Evolutionary conservation across 1,284 basidiomycete species (phyloP).

Genomic region (Fomitopsis pinicola): DNA sequence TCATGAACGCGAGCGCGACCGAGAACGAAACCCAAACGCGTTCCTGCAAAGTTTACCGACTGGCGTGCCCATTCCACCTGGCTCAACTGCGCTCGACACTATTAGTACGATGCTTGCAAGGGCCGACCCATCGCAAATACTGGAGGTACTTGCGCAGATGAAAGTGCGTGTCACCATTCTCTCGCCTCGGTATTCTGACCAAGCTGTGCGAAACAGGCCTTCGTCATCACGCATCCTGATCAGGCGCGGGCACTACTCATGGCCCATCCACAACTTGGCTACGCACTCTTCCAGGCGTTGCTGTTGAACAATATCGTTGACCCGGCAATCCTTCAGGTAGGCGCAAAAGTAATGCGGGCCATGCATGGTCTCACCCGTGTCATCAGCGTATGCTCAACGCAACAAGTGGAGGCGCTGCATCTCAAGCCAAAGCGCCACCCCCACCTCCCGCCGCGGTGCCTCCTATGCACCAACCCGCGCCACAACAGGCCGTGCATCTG

Average conservation of each 20-base stretch:
- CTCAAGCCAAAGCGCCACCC: background rate
- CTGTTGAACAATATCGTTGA: conserved; percentile 95
- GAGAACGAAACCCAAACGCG: conserved; percentile 35
- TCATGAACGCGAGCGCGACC: conserved; percentile 26
- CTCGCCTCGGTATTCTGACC: conserved; percentile 5
- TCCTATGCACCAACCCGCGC: conserved; percentile 17
- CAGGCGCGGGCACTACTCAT: conserved; percentile 81
- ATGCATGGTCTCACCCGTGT: background rate
- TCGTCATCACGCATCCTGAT: conserved; percentile 88
- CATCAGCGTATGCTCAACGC: conserved; percentile 61
- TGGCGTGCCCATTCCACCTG: conserved; percentile 76
- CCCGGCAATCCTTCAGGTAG: conserved; percentile 71
- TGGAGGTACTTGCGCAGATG: conserved; percentile 97
- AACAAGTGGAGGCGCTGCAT: conserved; percentile 15
- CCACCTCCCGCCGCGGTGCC: conserved; percentile 4
- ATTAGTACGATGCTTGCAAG: conserved; percentile 87
- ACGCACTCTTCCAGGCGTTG: conserved; percentile 95
- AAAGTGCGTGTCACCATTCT: conserved; percentile 58
- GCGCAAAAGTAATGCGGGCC: conserved; percentile 13
- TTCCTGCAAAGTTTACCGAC: conserved; percentile 70
- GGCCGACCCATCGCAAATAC: conserved; percentile 81
- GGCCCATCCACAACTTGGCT: conserved; percentile 89
- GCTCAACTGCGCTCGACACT: conserved; percentile 76
- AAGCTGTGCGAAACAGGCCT: conserved; percentile 48
- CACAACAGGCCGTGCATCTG: conserved; percentile 21